Base-by-base conservation (phyloP, 441 rosid species). In the Pelargonium myrrhifolium region DNA sequence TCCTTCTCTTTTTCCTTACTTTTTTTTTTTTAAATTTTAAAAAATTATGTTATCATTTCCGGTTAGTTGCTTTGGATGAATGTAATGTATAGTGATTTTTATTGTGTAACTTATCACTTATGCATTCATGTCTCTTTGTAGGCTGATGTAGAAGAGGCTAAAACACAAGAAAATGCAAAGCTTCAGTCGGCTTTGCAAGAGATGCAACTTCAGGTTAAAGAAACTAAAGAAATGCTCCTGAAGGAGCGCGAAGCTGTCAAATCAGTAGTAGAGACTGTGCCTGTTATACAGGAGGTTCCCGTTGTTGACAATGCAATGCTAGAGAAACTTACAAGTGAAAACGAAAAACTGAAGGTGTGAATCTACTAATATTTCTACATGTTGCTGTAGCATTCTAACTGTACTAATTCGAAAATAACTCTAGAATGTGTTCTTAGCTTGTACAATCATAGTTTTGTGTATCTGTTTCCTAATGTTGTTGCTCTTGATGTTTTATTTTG, bases 231-330 rank as follows among this genome's bases (percentile, higher is more conserved):
- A 73, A 74, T 78, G 78, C 95, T 92, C 66, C 43, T 68, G 58
- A 87, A 87, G 80, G 99, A 90, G 68, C 86, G 78, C 18, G 91
- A 91, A 84, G 85, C 89, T 76, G 85, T 88, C 40, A 88, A 85
- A 35, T 47, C 31, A 56, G 71, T 51, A 18, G 40, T 77, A 67
- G 79, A 85, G 69, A 83, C 79, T 76, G 85, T 80, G 74, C 83
- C 85, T 24, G 82, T 82, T 24, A 79, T 95, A 82, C 90, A 85
- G 83, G 92, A 95, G 86, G 85, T 95, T 80, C 86, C 93, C 21
- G 92, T 89, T 53, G 68, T 78, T 73, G 87, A 89, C 66, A 75
- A 82, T 28, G 90, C 80, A 65, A 15, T 82, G 72, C 72, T 85
- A 76, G 75, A 85, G 67, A 85, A 85, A 74, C 90, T 92, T 68